A percentile compares a stretch with the other conserved stretches of the same genome.
phyloP scores from a whole-genome alignment of 495 filamentous ascomycete species.

The Penicillium maclennaniae region DNA sequence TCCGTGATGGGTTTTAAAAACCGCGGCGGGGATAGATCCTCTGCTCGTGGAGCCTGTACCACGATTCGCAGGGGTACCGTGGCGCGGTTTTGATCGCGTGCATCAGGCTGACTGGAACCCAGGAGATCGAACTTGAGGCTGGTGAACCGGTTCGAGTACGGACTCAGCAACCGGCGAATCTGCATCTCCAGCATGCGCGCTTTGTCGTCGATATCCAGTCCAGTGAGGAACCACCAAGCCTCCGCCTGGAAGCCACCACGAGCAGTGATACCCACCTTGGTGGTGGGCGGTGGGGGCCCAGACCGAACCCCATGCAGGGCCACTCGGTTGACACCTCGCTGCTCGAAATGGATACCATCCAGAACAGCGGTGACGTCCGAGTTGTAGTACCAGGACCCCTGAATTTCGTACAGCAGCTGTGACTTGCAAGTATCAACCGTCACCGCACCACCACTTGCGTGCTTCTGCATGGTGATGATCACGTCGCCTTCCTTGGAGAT shows the following conservation, averaged over 20 bases:
- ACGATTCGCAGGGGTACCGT: slow-evolving; percentile 40
- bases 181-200: slow-evolving; percentile 41
- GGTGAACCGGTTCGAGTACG: slow-evolving; percentile 21
- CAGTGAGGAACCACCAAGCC: slow-evolving; percentile 36
- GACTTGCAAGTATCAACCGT: slow-evolving; percentile 51
- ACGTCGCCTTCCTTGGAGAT: slow-evolving; percentile 46
- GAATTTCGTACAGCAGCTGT: slow-evolving; percentile 58
- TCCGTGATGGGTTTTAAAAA: slow-evolving; percentile 38
- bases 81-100: slow-evolving; percentile 32
- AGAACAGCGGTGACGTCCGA: slow-evolving; percentile 54
- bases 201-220: slow-evolving; percentile 47
- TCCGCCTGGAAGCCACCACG: slow-evolving; percentile 48
- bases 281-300: slow-evolving; percentile 49
- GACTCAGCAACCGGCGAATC: slow-evolving; percentile 19
- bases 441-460: slow-evolving; percentile 31
- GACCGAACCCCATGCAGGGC: slow-evolving; percentile 24
- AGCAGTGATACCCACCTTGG: slow-evolving; percentile 53
- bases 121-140: slow-evolving; percentile 34
- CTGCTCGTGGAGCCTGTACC: slow-evolving; percentile 32
- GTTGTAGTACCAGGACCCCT: slow-evolving; percentile 56
- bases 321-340: slow-evolving; percentile 37
- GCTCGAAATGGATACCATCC: slow-evolving; percentile 44
- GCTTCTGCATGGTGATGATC: slow-evolving; percentile 42
- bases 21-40: slow-evolving; percentile 28
- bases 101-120: slow-evolving; percentile 27